Evolutionary conservation across 1,284 basidiomycete genomes (phyloP).

Genomic region (Papiliotrema flavescens): DNA sequence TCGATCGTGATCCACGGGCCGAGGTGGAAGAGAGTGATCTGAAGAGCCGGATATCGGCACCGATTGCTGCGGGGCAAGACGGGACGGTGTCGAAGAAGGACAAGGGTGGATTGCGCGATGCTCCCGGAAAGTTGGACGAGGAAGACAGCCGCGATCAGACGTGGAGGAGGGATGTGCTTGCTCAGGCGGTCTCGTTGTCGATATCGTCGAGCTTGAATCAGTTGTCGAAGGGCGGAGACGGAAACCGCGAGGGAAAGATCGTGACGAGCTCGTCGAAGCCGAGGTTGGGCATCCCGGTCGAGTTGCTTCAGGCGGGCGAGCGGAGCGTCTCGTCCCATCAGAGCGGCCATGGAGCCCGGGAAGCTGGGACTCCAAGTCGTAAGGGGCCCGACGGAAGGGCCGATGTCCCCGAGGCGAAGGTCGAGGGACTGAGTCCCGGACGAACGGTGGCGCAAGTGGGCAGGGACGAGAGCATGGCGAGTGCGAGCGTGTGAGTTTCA

Average conservation of each 20-base stretch:
- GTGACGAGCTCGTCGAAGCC: background rate
- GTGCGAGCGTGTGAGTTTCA: conserved; percentile 13
- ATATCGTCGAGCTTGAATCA: conserved; percentile 2
- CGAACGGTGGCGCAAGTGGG: conserved; percentile 5
- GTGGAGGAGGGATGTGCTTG: conserved; percentile 5
- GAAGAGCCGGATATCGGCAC: conserved; percentile 3
- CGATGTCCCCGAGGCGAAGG: background rate
- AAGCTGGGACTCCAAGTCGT: background rate
- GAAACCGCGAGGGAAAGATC: background rate
- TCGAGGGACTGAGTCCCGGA: background rate
- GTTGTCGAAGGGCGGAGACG: background rate
- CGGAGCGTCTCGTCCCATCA: background rate
- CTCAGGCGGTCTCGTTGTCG: conserved; percentile 6
- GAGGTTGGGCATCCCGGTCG: conserved; percentile 8
- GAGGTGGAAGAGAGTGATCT: background rate
- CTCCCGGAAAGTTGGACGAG: background rate
- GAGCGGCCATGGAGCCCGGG: background rate
- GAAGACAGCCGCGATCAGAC: background rate
- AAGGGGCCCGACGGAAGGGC: background rate
- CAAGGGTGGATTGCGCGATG: background rate
- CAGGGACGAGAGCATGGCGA: conserved; percentile 12
- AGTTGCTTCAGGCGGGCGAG: conserved; percentile 5
- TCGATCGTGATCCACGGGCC: conserved; percentile 4
- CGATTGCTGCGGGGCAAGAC: background rate
- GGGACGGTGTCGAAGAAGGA: too few species aligned